Evolutionary conservation across 257 asterid genomes (phyloP), one percentile per base, ranked within the genome.

Genomic region (Pogostemon cablin): DNA sequence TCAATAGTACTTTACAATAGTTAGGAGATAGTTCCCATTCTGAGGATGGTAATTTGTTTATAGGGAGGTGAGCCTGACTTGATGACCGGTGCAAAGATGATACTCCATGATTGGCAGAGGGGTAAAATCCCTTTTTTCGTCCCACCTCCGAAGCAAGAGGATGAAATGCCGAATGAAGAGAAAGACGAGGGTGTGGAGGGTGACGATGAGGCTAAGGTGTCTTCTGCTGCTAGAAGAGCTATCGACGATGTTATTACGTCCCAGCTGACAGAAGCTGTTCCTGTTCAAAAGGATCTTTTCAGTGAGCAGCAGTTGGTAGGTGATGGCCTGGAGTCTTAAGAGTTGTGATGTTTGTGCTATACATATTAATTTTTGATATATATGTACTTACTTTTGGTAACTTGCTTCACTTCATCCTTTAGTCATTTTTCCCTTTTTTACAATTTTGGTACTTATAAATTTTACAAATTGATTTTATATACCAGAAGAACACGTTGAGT

Each of bases 61-160:
- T 72, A 93, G 99, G 99, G 99, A 41, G 99, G 99, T 7, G 99
- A 93, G 75, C 98, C 99, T 1, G 98, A 93, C 73, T 79, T 77
- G 52, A 91, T 62, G 87, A 91, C 97, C 6, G 96, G 84, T 72
- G 96, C 93, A 37, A 93, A 91, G 91, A 86, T 93, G 93, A 69
- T 93, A 64, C 97, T 93, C 56, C 97, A 91, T 44, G 96, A 93
- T 69, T 89, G 97, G 97, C 99, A 89, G 77, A 89, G 99, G 74
- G 97, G 97, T 57, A 87, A 79, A 73, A 89, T 89, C 59, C 97
- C 96, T 0, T 91, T 91, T 77, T 88, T 93, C 15, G 96, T 91
- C 40, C 86, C 90, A 39, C 91, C 92, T 11, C 97, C 95, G 3
- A 80, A 80, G 80, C 82, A 52, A 70, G 93, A 86, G 20, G 82